Base-by-base conservation (phyloP, 148 eudicot species). In the Oxyria digyna region DNA sequence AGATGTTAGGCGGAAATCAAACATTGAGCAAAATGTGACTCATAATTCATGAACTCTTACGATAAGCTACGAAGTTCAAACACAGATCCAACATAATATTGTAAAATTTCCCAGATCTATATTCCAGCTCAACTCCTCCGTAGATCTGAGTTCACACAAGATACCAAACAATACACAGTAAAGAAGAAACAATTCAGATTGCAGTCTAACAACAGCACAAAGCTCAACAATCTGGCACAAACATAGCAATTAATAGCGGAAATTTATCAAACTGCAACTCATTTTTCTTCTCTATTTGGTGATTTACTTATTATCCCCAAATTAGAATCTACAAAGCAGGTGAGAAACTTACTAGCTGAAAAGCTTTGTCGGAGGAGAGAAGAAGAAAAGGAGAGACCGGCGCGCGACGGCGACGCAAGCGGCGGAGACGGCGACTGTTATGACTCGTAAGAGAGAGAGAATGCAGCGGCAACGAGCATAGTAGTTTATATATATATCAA, bases 351-450 rank as follows among this genome's bases (percentile, higher is more conserved):
- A 59, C 65, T 4, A 59, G 65, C 37, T 59, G 35, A 59, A 3
- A 59, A 7, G 65, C 65, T 38, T 31, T 27, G 65, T 27, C 37
- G 37, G 38, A 59, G 14, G 15, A 38, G 65, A 59, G 18, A 17
- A 31, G 37, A 26, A 12, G 35, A 38, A 59, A 10, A 55, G 65
- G 33, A 57, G 18, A 59, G 38, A 31, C 65, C 38, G 65, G 65
- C 35, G 65, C 18, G 4, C 65, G 65, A 59, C 65, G 65, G 65
- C 64, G 62, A 54, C 0, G 26, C 11, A 27, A 20, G 26, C 55
- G 26, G 55, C 62, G n/a, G 24, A 15, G 64, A 57, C 33, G 64
- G 64, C 65, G 65, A 59, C 65, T 15, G 65, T 55, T 55, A 55
- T 31, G 65, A 59, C 65, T 59, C 38, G 37, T 29, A 27, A 3